Evolutionary conservation across 352 stramenopile genomes (phyloP).

Genomic region (Globisporangium iwayamae): DNA sequence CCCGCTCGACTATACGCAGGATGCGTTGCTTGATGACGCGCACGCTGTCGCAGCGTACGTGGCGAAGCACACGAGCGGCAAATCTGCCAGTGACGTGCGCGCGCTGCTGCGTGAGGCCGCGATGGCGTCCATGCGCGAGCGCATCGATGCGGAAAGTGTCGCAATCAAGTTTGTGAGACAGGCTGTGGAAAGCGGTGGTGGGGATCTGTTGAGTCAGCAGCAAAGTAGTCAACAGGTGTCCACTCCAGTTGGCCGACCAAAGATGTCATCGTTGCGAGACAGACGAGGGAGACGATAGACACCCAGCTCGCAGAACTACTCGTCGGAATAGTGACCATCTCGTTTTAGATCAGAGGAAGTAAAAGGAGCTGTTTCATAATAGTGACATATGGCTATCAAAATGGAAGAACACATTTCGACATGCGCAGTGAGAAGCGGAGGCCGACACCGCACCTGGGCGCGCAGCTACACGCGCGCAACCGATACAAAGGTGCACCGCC

Average conservation of each 20-base stretch:
- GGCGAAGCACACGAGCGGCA: conserved; percentile 44
- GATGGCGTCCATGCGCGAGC: conserved; percentile 69
- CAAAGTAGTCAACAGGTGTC: not conserved
- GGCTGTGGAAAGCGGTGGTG: conserved; percentile 14
- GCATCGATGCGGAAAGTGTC: conserved; percentile 42
- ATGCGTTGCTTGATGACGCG: conserved; percentile 24
- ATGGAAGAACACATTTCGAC: not conserved
- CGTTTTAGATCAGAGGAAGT: not conserved
- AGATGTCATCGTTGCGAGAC: conserved; percentile 2
- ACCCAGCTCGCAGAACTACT: no score
- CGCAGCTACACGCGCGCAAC: conserved; percentile 66
- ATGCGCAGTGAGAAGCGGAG: conserved; percentile 47
- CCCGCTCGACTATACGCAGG: conserved; percentile 47
- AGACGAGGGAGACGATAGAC: not conserved
- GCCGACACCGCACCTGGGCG: conserved; percentile 59
- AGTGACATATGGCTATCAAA: not conserved
- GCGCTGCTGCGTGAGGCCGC: conserved; percentile 74
- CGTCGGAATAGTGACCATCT: not conserved
- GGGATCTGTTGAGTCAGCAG: conserved; percentile 7
- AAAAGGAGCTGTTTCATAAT: not conserved
- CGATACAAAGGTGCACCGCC: conserved; percentile 63
- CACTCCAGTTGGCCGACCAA: not conserved
- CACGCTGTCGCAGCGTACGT: conserved; percentile 46
- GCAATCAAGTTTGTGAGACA: conserved; percentile 35
- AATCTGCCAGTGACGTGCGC: conserved; percentile 55